A percentile compares a stretch with the other conserved stretches of the same genome.
Conservation (phyloP, 1,139 yeast genomes). For the Hanseniaspora gamundiae region DNA sequence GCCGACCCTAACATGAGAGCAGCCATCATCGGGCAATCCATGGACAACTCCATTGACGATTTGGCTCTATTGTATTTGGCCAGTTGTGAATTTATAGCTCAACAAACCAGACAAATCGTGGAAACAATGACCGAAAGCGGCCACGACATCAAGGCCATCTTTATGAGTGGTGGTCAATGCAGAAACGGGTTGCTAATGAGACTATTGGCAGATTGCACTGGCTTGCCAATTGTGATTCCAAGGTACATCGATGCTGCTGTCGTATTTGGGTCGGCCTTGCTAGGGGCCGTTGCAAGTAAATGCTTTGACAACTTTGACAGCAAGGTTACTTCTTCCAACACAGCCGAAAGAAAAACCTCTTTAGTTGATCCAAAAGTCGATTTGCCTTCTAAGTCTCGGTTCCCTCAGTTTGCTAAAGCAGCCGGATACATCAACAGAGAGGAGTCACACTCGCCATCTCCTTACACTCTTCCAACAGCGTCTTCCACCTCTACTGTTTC, state of each 20-base stretch:
- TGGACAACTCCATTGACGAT: constrained; percentile 78
- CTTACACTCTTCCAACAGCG: constrained; percentile 66
- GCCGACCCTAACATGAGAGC: constrained; percentile 94
- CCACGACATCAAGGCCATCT: constrained; percentile 62
- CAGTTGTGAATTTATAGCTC: constrained; percentile 95
- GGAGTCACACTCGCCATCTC: constrained; percentile 33
- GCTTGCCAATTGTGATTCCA: constrained; percentile 85
- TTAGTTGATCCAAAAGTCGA: constrained; percentile 9
- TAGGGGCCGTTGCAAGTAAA: constrained; percentile 74
- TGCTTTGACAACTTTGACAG: constrained; percentile 10
- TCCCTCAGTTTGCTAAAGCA: constrained; percentile 7
- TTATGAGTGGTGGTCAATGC: constrained; percentile 95
- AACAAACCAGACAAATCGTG: constrained; percentile 90
- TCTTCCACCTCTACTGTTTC: constrained; percentile 48
- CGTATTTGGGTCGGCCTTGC: constrained; percentile 85
- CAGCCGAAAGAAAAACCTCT: constrained; percentile 11
- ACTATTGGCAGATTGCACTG: constrained; percentile 84
- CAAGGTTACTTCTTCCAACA: constrained; percentile 1
- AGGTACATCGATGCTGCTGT: constrained; percentile 94
- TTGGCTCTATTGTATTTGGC: constrained; percentile 79
- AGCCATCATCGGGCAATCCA: constrained; percentile 81
- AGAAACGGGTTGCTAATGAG: constrained; percentile 82
- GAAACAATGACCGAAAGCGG: constrained; percentile 76
- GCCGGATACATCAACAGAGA: constrained; percentile 5
- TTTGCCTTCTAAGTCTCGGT: constrained; percentile 3